These are phyloP conservation scores for Ailanthus altissimus DNA, from an alignment of 345 rosid species.

Conservation along the genomic window DNA sequence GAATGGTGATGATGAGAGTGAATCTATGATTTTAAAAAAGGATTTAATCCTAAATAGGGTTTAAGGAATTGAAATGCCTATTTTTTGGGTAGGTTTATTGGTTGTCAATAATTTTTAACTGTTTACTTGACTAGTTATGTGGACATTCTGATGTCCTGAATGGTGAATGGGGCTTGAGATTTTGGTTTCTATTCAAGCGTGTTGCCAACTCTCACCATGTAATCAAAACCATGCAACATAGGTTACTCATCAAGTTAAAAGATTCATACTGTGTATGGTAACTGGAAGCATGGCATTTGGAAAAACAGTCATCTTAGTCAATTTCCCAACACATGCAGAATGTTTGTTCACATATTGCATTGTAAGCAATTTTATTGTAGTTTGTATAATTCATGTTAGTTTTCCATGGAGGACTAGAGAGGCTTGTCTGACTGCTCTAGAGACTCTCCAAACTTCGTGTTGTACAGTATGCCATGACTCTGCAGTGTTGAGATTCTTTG, in stretches of 20 bases:
- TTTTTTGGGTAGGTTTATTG: not conserved
- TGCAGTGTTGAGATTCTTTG: constrained; percentile 46
- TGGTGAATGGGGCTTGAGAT: not conserved
- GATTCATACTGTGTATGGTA: not conserved
- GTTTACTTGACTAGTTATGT: not conserved
- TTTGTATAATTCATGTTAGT: constrained; percentile 45
- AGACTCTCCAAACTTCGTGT: constrained; percentile 80
- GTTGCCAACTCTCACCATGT: not conserved
- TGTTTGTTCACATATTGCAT: not conserved
- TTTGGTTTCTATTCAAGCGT: not conserved
- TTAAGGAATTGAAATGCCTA: not conserved
- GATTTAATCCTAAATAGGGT: not conserved
- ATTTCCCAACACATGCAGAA: not conserved
- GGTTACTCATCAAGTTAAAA: not conserved
- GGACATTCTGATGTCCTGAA: not conserved
- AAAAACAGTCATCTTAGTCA: not conserved
- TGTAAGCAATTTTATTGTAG: not conserved
- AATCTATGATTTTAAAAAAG: not conserved
- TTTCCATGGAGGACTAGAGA: constrained; percentile 65
- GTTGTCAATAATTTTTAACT: not conserved
- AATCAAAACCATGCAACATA: not conserved
- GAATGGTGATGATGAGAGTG: not conserved
- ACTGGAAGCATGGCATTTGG: not conserved
- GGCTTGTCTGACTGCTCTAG: constrained; percentile 68
- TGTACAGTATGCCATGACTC: constrained; percentile 68